Conservation (phyloP, 2,329 filamentous ascomycete species). For the Pseudocercospora cruenta region DNA sequence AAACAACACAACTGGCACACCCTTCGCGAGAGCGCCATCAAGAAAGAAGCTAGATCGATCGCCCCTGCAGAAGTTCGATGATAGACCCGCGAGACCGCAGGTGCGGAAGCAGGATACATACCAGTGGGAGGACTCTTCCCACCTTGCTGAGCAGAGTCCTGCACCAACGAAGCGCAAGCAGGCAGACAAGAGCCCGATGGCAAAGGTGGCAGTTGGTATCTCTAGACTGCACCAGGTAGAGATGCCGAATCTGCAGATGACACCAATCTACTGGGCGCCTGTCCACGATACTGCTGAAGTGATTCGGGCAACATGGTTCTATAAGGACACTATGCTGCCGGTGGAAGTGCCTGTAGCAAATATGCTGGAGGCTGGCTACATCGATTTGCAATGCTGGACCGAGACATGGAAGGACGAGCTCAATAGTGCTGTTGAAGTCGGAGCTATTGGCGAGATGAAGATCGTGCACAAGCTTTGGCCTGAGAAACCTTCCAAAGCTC, state of each 20-base stretch:
- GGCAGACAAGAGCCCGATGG: slow-evolving; percentile 43
- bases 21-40: slow-evolving; percentile 56
- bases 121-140: slow-evolving; percentile 49
- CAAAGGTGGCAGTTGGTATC: slow-evolving; percentile 79
- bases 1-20: slow-evolving; percentile 49
- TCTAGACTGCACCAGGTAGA: slow-evolving; percentile 89
- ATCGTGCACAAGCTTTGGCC: slow-evolving; percentile 84
- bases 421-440: slow-evolving; percentile 85
- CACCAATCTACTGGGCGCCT: slow-evolving; percentile 96
- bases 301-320: slow-evolving; percentile 92
- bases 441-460: slow-evolving; percentile 87
- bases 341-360: slow-evolving; percentile 86
- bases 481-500: slow-evolving; percentile 61
- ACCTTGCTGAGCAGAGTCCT: slow-evolving; percentile 37
- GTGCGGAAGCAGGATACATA: slow-evolving; percentile 51
- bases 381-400: slow-evolving; percentile 77
- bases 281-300: slow-evolving; percentile 86
- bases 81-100: slow-evolving; percentile 28
- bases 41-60: slow-evolving; percentile 41
- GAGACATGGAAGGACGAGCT: slow-evolving; percentile 93
- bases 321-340: slow-evolving; percentile 90
- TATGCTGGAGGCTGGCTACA: slow-evolving; percentile 87
- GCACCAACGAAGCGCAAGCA: slow-evolving; percentile 29
- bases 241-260: slow-evolving; percentile 78
- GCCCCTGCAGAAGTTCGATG: slow-evolving; percentile 24